phyloP scores from a whole-genome alignment of 768 basidiomycete genomes.

The Kwoniella sp. region DNA sequence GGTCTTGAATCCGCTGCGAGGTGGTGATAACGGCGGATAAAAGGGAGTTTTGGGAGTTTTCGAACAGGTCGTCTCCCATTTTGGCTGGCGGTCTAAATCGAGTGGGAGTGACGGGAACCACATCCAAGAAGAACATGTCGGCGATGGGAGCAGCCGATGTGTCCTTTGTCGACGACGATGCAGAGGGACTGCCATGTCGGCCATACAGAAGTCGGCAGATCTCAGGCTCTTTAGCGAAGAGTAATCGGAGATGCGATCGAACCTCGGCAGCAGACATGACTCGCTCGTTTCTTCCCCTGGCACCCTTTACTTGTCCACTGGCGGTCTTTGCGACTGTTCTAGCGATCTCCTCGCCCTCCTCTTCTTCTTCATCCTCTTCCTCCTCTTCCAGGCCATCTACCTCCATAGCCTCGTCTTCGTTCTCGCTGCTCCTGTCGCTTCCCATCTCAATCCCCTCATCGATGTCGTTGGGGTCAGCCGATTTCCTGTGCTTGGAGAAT shows the following conservation, averaged over 20 bases:
- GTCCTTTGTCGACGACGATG: neutral
- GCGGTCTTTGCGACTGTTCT: constrained; percentile 60
- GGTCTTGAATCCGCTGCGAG: constrained; percentile 68
- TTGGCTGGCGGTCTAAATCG: constrained; percentile 92
- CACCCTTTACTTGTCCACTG: constrained; percentile 74
- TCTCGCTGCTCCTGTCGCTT: constrained; percentile 40
- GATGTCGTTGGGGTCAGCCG: constrained; percentile 33
- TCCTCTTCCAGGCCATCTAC: constrained; percentile 54
- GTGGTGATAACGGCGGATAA: constrained; percentile 78
- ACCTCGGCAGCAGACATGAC: constrained; percentile 89
- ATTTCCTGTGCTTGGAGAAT: constrained; percentile 19
- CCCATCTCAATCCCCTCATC: constrained; percentile 59
- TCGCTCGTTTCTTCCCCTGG: constrained; percentile 82
- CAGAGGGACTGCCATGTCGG: constrained; percentile 78
- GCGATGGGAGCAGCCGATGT: constrained; percentile 58
- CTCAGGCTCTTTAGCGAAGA: constrained; percentile 80
- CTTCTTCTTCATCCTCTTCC: constrained; percentile 61
- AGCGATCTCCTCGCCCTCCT: constrained; percentile 60
- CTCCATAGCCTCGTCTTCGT: constrained; percentile 51
- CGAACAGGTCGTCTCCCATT: constrained; percentile 89
- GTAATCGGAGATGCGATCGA: constrained; percentile 83
- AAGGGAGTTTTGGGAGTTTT: constrained; percentile 93
- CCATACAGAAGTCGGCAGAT: constrained; percentile 88
- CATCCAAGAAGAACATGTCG: constrained; percentile 97
- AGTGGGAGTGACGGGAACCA: constrained; percentile 85